Percentiles rank a stretch among this genome's conserved stretches.
phyloP scores from a whole-genome alignment of 208 protist species.

The Angomonas deanei region DNA sequence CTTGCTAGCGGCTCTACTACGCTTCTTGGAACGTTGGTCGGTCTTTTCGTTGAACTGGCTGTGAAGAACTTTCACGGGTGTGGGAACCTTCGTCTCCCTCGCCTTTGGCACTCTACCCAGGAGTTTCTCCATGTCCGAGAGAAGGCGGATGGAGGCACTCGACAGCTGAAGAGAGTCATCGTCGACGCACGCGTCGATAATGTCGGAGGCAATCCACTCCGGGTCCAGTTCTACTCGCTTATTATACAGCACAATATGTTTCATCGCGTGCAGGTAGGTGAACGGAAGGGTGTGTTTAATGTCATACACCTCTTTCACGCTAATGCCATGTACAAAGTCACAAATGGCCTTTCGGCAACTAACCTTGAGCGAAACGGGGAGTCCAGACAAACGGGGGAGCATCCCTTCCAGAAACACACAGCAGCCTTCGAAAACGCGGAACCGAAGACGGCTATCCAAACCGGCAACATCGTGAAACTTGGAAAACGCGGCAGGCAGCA shows the following conservation, averaged over 20 bases:
- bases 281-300: slow-evolving; percentile 86
- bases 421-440: slow-evolving; percentile 65
- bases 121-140: slow-evolving; percentile 60
- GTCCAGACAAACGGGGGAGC: slow-evolving; percentile 68
- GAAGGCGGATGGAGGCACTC: slow-evolving; percentile 57
- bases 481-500: slow-evolving; percentile 65
- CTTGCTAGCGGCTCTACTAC: slow-evolving; percentile 21
- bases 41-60: slow-evolving; percentile 51
- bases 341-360: slow-evolving; percentile 35
- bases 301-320: slow-evolving; percentile 47
- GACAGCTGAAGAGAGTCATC: slow-evolving; percentile 71
- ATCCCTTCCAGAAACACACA: slow-evolving; percentile 72
- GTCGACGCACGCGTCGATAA: slow-evolving; percentile 56
- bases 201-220: slow-evolving; percentile 33
- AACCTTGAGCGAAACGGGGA: slow-evolving; percentile 48
- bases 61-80: slow-evolving; percentile 76
- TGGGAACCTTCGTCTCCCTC: slow-evolving; percentile 68
- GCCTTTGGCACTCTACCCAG: slow-evolving; percentile 58
- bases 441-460: slow-evolving; percentile 59
- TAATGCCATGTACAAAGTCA: slow-evolving; percentile 57
- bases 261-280: slow-evolving; percentile 73
- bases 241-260: slow-evolving; percentile 86
- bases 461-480: slow-evolving; percentile 69
- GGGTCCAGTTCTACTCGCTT: slow-evolving; percentile 68
- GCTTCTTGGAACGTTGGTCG: slow-evolving; percentile 40